phyloP scores from a whole-genome alignment of 805 yeast species.

The Teunomyces stri region DNA sequence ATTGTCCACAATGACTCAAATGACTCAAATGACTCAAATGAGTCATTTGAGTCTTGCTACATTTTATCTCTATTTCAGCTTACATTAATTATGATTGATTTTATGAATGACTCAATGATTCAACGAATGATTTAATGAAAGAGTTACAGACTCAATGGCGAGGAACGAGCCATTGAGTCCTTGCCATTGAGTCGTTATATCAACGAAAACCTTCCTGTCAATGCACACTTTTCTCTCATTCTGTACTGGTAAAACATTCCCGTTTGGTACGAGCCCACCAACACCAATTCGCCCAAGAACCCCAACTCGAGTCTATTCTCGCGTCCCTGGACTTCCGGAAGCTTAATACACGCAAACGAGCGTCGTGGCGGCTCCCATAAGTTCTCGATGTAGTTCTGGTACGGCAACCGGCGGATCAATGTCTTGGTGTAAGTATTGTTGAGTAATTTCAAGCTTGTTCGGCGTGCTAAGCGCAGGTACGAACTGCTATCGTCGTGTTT shows the following conservation, averaged over 20 bases:
- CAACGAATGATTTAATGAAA: no score
- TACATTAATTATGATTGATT: no score
- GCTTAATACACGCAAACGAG: constrained; percentile 40
- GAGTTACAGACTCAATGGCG: no score
- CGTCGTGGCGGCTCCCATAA: constrained; percentile 43
- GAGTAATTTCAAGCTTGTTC: constrained; percentile 12
- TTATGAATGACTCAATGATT: no score
- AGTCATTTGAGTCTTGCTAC: no score
- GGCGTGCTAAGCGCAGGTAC: no score
- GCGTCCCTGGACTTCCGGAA: constrained; percentile 27
- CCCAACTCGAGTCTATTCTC: constrained; percentile 35
- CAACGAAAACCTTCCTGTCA: constrained; percentile 26
- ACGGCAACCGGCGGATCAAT: constrained; percentile 38
- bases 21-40: no score
- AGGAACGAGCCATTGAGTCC: no score
- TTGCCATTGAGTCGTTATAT: not conserved
- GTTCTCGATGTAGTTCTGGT: constrained; percentile 39
- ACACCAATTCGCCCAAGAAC: constrained; percentile 29
- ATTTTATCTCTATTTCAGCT: no score
- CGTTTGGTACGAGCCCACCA: constrained; percentile 37
- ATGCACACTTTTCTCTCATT: constrained; percentile 30
- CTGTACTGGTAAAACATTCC: constrained; percentile 40
- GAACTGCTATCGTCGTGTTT: constrained; percentile 4
- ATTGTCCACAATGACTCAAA: no score
- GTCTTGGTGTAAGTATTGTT: constrained; percentile 38